A percentile compares a stretch with the other conserved stretches of the same genome.
These are phyloP conservation scores for Fusarium albidum DNA, from an alignment of 2,329 filamentous ascomycete genomes.

Conservation along the genomic window DNA sequence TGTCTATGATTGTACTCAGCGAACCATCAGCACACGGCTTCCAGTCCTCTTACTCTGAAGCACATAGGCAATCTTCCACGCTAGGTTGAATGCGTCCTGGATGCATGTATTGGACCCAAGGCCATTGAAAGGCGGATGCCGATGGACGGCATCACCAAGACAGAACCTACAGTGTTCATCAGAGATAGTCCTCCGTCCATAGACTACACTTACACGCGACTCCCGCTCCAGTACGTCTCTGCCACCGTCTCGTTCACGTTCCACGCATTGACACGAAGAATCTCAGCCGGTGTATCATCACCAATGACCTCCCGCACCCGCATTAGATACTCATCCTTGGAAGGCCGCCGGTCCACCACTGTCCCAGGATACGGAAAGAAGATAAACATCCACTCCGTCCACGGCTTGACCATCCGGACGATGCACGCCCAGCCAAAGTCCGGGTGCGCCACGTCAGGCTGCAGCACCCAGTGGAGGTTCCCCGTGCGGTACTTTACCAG, in stretches of 20 bases:
- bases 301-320: conserved; percentile 61
- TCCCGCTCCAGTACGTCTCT: conserved; percentile 62
- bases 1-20: no score
- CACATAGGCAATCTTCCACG: no score
- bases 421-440: conserved; percentile 59
- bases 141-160: no score
- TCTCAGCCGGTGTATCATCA: conserved; percentile 58
- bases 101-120: no score
- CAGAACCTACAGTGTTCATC: no score
- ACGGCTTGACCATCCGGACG: conserved; percentile 69
- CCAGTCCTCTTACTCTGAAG: no score
- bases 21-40: no score
- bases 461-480: conserved; percentile 68
- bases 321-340: conserved; percentile 55
- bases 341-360: conserved; percentile 49
- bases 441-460: conserved; percentile 60
- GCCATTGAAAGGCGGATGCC: no score
- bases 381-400: conserved; percentile 70
- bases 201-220: no score
- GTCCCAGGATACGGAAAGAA: conserved; percentile 54
- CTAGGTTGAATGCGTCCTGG: no score
- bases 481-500: conserved; percentile 59
- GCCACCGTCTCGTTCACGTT: conserved; percentile 69
- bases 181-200: no score
- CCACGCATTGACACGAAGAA: conserved; percentile 65